Evolutionary conservation across 441 rosid genomes (phyloP), one percentile per base, ranked within the genome.

Genomic region (Mallotus japonicus): DNA sequence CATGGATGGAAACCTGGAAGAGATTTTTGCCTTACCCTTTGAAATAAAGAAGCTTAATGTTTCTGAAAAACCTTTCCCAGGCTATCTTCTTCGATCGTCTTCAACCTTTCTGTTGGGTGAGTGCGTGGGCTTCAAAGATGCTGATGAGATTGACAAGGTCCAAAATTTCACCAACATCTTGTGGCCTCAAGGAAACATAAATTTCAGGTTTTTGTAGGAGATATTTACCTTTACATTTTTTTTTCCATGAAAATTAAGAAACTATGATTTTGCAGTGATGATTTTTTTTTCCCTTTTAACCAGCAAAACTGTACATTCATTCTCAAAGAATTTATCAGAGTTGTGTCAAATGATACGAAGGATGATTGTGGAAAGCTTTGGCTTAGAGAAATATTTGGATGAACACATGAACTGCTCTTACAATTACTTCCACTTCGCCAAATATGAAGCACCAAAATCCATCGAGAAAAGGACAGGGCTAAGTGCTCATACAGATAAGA

Each of bases 11-110:
- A 19, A 63, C 7, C 3, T 85, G 46, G 75, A 81, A 69, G 92
- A 88, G 76, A 80, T 88, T 75, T 89, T 89, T 70, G 67, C 76
- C 62, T 84, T 89, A 22, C 92, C 97, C 0, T 68, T 88, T 22
- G 77, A 79, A 57, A 80, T 73, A 53, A 89, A 91, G 68, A 50
- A 77, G 24, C 77, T 73, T 42, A 85, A 86, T 40, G 69, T 81
- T 0, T 85, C 87, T 9, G 76, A 77, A 44, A 86, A 79, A 83
- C 89, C 89, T 0, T 88, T 40, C 62, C 92, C 86, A 67, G 92
- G 95, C 15, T 89, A 89, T 24, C 28, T 24, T 54, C 24, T 78
- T 28, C 76, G 79, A 77, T 3, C 66, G 24, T 24, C 53, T 75
- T 14, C 75, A 1, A 58, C 13, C 6, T 50, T 74, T 4, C 34